Conservation (phyloP, 192 early-diverging fungal genomes). For the Backusella liffmaniae region DNA sequence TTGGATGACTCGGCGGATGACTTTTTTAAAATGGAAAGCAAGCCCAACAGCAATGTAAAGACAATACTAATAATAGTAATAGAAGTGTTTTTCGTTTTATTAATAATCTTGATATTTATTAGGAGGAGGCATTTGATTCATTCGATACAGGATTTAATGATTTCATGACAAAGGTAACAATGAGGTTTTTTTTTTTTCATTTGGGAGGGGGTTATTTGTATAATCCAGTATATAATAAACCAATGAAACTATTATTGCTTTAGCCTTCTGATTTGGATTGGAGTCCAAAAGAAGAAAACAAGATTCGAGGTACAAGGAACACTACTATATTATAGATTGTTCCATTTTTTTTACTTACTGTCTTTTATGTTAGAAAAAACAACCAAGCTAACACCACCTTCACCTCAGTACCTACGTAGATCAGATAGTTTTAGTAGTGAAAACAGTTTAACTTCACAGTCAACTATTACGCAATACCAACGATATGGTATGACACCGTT, state of each 20-base stretch:
- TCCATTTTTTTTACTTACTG: not conserved
- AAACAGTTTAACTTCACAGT: constrained; percentile 26
- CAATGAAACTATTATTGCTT: not conserved
- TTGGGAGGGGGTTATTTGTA: not conserved
- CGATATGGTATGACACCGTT: constrained; percentile 16
- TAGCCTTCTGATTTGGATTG: constrained; percentile 15
- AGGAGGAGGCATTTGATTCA: not conserved
- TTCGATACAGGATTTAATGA: constrained; percentile 15
- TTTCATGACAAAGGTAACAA: constrained; percentile 11
- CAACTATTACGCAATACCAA: constrained; percentile 20
- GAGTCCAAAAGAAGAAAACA: not conserved
- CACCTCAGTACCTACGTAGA: not conserved
- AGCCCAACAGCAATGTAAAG: not conserved
- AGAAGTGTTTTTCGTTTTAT: not conserved
- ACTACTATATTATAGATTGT: not conserved
- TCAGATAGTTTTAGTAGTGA: constrained; percentile 36
- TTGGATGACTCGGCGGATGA: constrained; percentile 34
- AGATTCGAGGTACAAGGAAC: not conserved
- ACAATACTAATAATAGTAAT: not conserved
- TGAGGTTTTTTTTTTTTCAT: not conserved
- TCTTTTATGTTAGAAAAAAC: not conserved
- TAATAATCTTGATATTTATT: not conserved
- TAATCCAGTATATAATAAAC: not conserved
- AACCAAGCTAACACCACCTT: not conserved
- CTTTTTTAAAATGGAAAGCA: constrained; percentile 30